These are phyloP conservation scores for Apium graveolens DNA, from an alignment of 129 eudicot species.

Conservation along the genomic window DNA sequence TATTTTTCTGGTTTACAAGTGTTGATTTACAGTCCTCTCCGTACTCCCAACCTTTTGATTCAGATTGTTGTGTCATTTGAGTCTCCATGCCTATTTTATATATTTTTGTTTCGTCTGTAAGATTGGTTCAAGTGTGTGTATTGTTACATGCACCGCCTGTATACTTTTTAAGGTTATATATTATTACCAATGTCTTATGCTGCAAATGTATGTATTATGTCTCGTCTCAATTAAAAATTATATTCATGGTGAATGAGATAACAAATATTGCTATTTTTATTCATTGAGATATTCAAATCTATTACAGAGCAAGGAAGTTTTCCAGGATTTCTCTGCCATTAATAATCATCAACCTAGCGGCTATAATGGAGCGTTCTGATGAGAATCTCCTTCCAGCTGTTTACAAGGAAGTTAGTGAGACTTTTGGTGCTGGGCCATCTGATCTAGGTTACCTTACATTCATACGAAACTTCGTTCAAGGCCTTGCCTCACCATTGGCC, in stretches of 20 bases:
- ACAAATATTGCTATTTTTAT: background rate
- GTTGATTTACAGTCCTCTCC: background rate
- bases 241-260: background rate
- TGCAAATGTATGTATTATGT: background rate
- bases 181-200: background rate
- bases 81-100: background rate
- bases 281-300: background rate
- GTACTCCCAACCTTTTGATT: background rate
- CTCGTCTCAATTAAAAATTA: background rate
- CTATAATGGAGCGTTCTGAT: slow-evolving; percentile 92
- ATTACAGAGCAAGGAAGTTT: slow-evolving; percentile 45
- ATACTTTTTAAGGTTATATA: background rate
- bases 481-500: slow-evolving; percentile 86
- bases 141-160: background rate
- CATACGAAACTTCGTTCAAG: slow-evolving; percentile 64
- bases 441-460: slow-evolving; percentile 93
- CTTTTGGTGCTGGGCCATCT: slow-evolving; percentile 74
- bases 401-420: slow-evolving; percentile 94
- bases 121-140: background rate
- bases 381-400: slow-evolving; percentile 97
- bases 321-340: slow-evolving; percentile 81
- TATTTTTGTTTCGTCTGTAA: background rate
- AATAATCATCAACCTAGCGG: slow-evolving; percentile 82
- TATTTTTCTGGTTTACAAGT: background rate
- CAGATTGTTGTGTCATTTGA: background rate